These are phyloP conservation scores for Pulveroboletus sp. DNA, from an alignment of 768 basidiomycete genomes.

Conservation along the genomic window DNA sequence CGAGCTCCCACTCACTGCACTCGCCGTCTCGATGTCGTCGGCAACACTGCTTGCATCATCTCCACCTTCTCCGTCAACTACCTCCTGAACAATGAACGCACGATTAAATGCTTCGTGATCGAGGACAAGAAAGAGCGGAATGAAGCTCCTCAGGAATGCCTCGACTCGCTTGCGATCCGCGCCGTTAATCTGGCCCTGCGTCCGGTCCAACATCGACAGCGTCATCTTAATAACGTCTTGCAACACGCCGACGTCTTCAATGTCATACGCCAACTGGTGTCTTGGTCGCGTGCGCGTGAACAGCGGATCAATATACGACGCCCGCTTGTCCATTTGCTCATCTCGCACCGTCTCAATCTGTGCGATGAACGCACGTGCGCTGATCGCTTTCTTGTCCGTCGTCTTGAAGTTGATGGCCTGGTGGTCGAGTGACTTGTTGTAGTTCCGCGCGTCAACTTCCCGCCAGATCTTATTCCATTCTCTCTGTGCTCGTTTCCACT, in stretches of 20 bases:
- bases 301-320: slow-evolving; percentile 49
- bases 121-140: slow-evolving; percentile 74
- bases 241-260: slow-evolving; percentile 71
- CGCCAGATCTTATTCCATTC: slow-evolving; percentile 99
- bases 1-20: slow-evolving; percentile 24
- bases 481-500: slow-evolving; percentile 95
- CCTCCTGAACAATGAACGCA: slow-evolving; percentile 60
- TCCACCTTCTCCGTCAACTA: slow-evolving; percentile 55
- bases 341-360: slow-evolving; percentile 84
- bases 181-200: slow-evolving; percentile 64
- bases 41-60: slow-evolving; percentile 37
- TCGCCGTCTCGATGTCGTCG: slow-evolving; percentile 37
- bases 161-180: slow-evolving; percentile 81
- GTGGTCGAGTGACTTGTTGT: slow-evolving; percentile 88
- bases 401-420: slow-evolving; percentile 88
- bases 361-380: slow-evolving; percentile 68
- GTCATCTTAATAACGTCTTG: slow-evolving; percentile 87
- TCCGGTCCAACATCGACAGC: slow-evolving; percentile 87
- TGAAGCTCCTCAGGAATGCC: slow-evolving; percentile 67
- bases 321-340: slow-evolving; percentile 73
- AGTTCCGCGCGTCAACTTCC: slow-evolving; percentile 93
- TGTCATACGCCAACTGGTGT: slow-evolving; percentile 75
- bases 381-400: slow-evolving; percentile 81
- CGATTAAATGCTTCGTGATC: slow-evolving; percentile 68
- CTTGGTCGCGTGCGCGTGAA: slow-evolving; percentile 57